Conservation (phyloP, 2,329 filamentous ascomycete genomes). For the Proliferodiscus dingleyae region DNA sequence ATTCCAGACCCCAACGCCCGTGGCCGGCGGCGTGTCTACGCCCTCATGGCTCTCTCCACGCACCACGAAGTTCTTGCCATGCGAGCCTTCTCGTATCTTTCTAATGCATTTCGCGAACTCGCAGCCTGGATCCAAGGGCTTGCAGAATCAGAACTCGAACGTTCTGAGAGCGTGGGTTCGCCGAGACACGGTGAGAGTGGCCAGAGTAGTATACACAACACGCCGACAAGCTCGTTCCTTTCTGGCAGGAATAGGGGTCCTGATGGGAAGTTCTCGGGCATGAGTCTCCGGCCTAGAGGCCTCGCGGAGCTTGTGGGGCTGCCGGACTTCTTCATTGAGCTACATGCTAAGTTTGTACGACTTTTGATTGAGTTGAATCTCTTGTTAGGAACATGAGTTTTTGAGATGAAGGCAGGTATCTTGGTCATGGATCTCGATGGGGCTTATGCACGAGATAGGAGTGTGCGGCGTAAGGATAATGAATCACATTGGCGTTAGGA, state of each 20-base stretch:
- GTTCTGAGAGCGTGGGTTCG: constrained; percentile 16
- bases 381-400: too few relatives aligned
- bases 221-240: constrained; percentile 25
- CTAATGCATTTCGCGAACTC: constrained; percentile 57
- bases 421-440: neutral
- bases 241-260: constrained; percentile 23
- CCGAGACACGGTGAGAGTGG: constrained; percentile 4
- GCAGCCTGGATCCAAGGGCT: constrained; percentile 62
- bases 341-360: constrained; percentile 60
- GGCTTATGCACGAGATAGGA: neutral
- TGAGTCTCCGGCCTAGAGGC: constrained; percentile 54
- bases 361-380: constrained; percentile 47
- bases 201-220: constrained; percentile 11
- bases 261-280: constrained; percentile 35
- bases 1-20: constrained; percentile 64
- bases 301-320: constrained; percentile 61
- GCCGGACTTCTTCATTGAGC: constrained; percentile 64
- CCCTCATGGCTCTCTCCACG: constrained; percentile 60
- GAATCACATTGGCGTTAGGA: neutral
- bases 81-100: constrained; percentile 60
- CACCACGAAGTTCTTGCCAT: constrained; percentile 61
- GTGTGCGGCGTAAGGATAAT: neutral
- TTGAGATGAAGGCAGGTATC: constrained; percentile 5
- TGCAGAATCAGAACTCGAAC: constrained; percentile 59
- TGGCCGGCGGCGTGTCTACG: constrained; percentile 65